phyloP scores from a whole-genome alignment of 495 filamentous ascomycete species.

The Glarea lozoyensis region DNA sequence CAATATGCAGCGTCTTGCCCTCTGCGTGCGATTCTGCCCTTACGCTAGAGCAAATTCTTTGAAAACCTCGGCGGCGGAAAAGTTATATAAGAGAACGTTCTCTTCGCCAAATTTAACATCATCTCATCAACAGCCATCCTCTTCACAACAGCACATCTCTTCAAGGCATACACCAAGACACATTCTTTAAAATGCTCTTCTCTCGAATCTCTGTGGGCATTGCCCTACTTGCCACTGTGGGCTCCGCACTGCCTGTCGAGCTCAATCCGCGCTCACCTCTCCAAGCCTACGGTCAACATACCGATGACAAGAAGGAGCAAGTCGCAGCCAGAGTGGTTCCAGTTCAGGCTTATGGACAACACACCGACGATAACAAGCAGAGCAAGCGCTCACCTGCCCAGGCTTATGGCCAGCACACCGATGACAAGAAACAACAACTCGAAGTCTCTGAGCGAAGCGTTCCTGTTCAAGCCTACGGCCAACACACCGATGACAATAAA shows the following conservation, averaged over 20 bases:
- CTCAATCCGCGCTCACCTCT: not conserved
- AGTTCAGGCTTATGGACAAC: not conserved
- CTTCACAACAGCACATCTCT: no score
- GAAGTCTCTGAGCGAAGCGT: not conserved
- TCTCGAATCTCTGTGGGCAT: not conserved
- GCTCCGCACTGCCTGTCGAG: not conserved
- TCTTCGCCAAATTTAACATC: no score
- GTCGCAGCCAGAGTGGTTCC: not conserved
- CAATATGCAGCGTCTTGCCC: no score
- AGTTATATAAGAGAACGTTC: no score
- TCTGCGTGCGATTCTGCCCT: no score
- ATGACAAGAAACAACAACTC: no score
- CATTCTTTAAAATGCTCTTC: not conserved
- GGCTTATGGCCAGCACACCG: not conserved
- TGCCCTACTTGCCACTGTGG: not conserved
- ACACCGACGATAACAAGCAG: not conserved
- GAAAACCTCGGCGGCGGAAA: no score
- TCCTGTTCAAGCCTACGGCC: not conserved
- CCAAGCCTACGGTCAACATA: not conserved
- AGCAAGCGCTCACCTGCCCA: not conserved
- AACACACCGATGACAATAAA: not conserved
- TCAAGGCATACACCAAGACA: not conserved
- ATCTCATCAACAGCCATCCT: no score
- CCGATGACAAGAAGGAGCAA: not conserved
- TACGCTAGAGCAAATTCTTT: no score